Conservation (phyloP, 1,284 basidiomycete genomes). For the Leccinum fallax region DNA sequence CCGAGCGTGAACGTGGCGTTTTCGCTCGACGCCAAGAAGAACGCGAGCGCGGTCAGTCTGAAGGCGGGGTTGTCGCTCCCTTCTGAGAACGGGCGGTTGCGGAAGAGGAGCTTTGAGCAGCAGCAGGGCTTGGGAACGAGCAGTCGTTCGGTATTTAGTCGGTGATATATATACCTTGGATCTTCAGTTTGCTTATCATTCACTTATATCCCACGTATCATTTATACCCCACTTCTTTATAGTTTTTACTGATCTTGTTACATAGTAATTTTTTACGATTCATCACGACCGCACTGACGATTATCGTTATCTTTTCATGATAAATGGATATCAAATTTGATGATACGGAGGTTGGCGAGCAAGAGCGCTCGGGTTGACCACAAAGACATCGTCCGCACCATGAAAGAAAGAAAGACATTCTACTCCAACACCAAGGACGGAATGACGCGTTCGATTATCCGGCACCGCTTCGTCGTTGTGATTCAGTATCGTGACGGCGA, state of each 20-base stretch:
- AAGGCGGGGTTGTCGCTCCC: conserved; percentile 29
- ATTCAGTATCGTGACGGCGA: too few relatives aligned
- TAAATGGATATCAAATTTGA: neutral
- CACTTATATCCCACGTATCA: neutral
- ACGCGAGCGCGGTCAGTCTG: conserved; percentile 43
- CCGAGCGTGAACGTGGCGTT: conserved; percentile 62
- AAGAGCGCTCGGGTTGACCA: too few relatives aligned
- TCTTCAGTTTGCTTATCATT: neutral
- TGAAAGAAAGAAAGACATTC: too few relatives aligned
- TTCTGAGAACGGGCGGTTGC: conserved; percentile 44
- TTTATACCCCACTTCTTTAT: neutral
- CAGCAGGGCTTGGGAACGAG: conserved; percentile 24
- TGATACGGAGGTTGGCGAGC: too few relatives aligned
- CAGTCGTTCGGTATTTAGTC: conserved; percentile 36
- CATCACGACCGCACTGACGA: neutral
- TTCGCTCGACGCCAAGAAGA: conserved; percentile 30
- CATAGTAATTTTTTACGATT: neutral
- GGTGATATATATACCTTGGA: too few relatives aligned
- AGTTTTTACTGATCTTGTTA: neutral
- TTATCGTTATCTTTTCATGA: neutral
- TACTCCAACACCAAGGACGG: too few relatives aligned
- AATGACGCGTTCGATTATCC: too few relatives aligned
- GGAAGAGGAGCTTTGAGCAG: conserved; percentile 44
- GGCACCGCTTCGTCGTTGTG: too few relatives aligned
- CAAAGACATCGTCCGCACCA: too few relatives aligned